These are phyloP conservation scores for Cladosporium oxysporum DNA, from an alignment of 2,329 filamentous ascomycete genomes.

Conservation along the genomic window DNA sequence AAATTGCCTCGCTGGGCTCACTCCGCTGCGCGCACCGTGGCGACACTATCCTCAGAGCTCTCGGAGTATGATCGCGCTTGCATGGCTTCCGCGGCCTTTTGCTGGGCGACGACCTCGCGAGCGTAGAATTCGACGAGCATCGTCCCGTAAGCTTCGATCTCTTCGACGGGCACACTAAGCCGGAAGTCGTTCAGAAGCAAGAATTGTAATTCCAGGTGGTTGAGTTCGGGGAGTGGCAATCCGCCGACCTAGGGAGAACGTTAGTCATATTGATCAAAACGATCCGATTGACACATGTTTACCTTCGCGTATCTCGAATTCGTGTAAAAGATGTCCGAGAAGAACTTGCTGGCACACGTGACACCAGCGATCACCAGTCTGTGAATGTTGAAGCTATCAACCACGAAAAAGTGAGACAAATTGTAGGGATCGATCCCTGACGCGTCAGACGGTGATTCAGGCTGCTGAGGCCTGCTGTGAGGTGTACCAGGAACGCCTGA, in stretches of 20 bases:
- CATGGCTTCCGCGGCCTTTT: constrained; percentile 43
- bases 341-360: constrained; percentile 98
- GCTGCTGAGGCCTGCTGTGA: constrained; percentile 37
- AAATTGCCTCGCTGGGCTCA: background rate
- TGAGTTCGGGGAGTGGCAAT: constrained; percentile 85
- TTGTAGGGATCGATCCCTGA: constrained; percentile 50
- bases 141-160: constrained; percentile 94
- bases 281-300: constrained; percentile 33
- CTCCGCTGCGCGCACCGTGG: constrained; percentile 31
- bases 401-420: constrained; percentile 79
- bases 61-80: constrained; percentile 34
- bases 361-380: constrained; percentile 94
- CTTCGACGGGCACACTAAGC: constrained; percentile 87
- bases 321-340: constrained; percentile 97
- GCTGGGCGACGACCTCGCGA: constrained; percentile 75
- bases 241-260: constrained; percentile 73
- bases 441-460: constrained; percentile 37
- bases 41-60: constrained; percentile 35
- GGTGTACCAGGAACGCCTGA: constrained; percentile 39
- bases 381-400: constrained; percentile 99
- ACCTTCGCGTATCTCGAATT: constrained; percentile 99
- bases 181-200: constrained; percentile 94
- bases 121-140: constrained; percentile 99
- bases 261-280: background rate
- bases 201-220: constrained; percentile 95